Evolutionary conservation across 2,329 filamentous ascomycete genomes (phyloP), one percentile per base, ranked within the genome.

Genomic region (Aspergillus novofumigatus): DNA sequence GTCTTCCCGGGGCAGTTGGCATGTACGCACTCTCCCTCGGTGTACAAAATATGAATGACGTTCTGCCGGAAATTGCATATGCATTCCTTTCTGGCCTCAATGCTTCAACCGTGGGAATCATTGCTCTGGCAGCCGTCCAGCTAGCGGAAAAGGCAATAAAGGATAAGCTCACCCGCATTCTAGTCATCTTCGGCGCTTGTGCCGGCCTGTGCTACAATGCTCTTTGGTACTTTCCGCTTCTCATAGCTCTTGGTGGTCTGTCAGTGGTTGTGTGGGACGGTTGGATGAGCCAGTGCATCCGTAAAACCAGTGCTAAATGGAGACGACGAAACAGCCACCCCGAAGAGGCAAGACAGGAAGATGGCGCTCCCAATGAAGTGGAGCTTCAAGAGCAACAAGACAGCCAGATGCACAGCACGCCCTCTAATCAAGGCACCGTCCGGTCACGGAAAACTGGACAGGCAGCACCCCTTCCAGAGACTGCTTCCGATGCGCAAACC

Each of bases 41-140:
- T 1, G 81, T 91, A 1, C 80, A 83, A 35, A 81, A 76, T 35
- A 83, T 91, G 26, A 75, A 76, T 2, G 79, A 84, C 1, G 77
- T 77, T 0, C 78, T 91, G 0, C 88, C 88, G 0, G 67, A 73
- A 0, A 79, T 83, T 0, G 87, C 84, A 0, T 91, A 90, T 64
- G 87, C 87, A 0, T 76, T 91, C 0, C 77, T 92, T 0, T 89
- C 86, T 0, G 89, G 89, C 0, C 77, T 92, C 4, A 91, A 91
- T 65, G 83, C 87, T 0, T 83, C 87, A 0, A 89, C 86, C 0
- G 88, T 91, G 0, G 89, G 89, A 0, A 83, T 91, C 28, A 85
- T 91, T 55, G 85, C 87, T 0, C 74, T 91, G 0, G 87, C 89
- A 1, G 88, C 86, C 0, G 84, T 90, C 0, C 76, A 89, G 67